These are phyloP conservation scores for Yamadazyma songkhlaensis DNA, from an alignment of 1,139 yeast species.

Conservation along the genomic window DNA sequence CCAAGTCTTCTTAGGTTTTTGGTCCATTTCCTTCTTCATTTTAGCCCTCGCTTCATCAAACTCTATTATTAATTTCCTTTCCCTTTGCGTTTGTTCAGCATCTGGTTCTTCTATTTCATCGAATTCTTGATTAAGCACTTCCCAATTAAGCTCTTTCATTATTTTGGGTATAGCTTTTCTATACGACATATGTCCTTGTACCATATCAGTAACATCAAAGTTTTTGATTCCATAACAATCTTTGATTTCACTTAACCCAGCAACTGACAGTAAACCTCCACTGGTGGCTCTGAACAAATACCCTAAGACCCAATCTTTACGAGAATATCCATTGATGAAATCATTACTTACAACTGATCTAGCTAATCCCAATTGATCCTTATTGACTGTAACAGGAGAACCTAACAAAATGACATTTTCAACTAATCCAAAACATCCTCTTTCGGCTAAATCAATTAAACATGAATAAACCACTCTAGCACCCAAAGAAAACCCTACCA, in stretches of 20 bases:
- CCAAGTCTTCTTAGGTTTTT: constrained; percentile 42
- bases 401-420: constrained; percentile 91
- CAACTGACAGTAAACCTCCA: constrained; percentile 88
- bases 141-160: constrained; percentile 68
- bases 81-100: constrained; percentile 80
- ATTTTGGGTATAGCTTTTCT: constrained; percentile 89
- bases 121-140: constrained; percentile 84
- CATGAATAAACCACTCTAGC: constrained; percentile 92
- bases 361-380: constrained; percentile 75
- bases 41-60: constrained; percentile 81
- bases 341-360: constrained; percentile 88
- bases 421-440: constrained; percentile 83
- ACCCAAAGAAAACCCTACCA: constrained; percentile 93
- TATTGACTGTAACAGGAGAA: constrained; percentile 78
- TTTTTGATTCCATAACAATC: constrained; percentile 69
- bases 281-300: constrained; percentile 93
- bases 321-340: constrained; percentile 86
- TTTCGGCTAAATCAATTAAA: constrained; percentile 76
- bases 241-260: constrained; percentile 81
- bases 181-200: constrained; percentile 96
- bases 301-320: constrained; percentile 95
- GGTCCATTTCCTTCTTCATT: constrained; percentile 36
- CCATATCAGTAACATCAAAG: constrained; percentile 79
- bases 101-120: constrained; percentile 96
- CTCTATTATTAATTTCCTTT: constrained; percentile 75